A percentile compares a stretch with the other conserved stretches of the same genome.
These are phyloP conservation scores for Metschnikowia lunata DNA, from an alignment of 805 yeast genomes.

Conservation along the genomic window DNA sequence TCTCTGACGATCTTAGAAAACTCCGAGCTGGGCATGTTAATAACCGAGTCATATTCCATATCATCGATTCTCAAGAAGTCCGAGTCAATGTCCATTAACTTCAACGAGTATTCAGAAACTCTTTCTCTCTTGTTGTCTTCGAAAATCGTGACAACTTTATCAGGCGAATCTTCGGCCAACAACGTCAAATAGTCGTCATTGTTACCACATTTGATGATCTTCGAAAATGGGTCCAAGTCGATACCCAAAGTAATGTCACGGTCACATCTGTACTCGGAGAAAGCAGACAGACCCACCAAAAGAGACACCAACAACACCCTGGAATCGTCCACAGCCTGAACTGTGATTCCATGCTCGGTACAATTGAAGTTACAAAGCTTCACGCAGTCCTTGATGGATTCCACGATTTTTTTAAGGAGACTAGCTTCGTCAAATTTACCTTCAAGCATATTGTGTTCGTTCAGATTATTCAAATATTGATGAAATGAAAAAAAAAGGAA, in stretches of 20 bases:
- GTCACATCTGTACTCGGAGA: constrained; percentile 92
- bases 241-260: constrained; percentile 87
- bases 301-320: constrained; percentile 89
- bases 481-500: too few relatives aligned
- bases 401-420: constrained; percentile 85
- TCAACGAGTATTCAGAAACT: constrained; percentile 85
- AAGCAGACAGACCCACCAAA: constrained; percentile 82
- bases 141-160: constrained; percentile 71
- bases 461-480: neutral
- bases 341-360: constrained; percentile 89
- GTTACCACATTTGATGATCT: constrained; percentile 87
- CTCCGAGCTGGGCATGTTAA: constrained; percentile 83
- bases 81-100: constrained; percentile 94
- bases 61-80: constrained; percentile 93
- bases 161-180: constrained; percentile 86
- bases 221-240: constrained; percentile 81
- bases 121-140: constrained; percentile 91
- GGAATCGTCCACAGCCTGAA: constrained; percentile 97
- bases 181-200: constrained; percentile 83
- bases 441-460: constrained; percentile 66
- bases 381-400: constrained; percentile 91
- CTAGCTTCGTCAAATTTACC: constrained; percentile 94
- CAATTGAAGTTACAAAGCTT: constrained; percentile 95
- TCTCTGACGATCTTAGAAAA: constrained; percentile 89
- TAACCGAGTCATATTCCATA: constrained; percentile 81